Evolutionary conservation across 2,329 filamentous ascomycete genomes (phyloP).

Genomic region (Fusarium sterilihyphosum): DNA sequence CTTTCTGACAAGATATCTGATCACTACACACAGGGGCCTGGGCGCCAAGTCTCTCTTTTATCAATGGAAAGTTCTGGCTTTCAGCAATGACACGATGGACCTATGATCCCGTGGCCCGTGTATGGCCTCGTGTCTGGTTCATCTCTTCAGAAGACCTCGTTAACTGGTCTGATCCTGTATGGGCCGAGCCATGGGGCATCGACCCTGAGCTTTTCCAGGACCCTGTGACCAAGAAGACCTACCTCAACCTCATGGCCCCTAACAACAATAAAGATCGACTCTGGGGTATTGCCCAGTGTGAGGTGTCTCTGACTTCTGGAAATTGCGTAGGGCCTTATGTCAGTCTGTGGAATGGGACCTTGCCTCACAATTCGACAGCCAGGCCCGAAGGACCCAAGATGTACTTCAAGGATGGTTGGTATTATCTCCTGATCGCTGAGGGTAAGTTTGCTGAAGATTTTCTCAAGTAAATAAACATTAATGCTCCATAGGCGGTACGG

Average conservation of each 20-base stretch:
- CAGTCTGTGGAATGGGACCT: background rate
- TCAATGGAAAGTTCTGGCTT: background rate
- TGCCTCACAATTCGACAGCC: background rate
- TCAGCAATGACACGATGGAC: background rate
- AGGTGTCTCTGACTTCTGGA: background rate
- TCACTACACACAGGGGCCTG: background rate
- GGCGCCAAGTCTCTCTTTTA: background rate
- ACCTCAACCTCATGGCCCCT: background rate
- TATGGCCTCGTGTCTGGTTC: background rate
- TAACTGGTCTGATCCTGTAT: background rate
- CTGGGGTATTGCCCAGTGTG: background rate
- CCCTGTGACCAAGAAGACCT: background rate
- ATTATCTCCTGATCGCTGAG: background rate
- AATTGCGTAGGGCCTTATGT: background rate
- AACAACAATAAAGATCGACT: background rate
- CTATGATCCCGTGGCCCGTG: background rate
- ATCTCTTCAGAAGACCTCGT: background rate
- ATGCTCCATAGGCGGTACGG: background rate
- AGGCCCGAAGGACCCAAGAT: background rate
- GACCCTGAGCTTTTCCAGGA: background rate
- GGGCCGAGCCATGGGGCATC: background rate
- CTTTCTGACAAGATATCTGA: background rate
- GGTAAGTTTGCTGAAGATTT: fast-evolving
- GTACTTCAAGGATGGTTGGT: background rate
- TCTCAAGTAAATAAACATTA: fast-evolving